These are phyloP conservation scores for Pelargonium myrrhifolium DNA, from an alignment of 441 rosid species.

Conservation along the genomic window DNA sequence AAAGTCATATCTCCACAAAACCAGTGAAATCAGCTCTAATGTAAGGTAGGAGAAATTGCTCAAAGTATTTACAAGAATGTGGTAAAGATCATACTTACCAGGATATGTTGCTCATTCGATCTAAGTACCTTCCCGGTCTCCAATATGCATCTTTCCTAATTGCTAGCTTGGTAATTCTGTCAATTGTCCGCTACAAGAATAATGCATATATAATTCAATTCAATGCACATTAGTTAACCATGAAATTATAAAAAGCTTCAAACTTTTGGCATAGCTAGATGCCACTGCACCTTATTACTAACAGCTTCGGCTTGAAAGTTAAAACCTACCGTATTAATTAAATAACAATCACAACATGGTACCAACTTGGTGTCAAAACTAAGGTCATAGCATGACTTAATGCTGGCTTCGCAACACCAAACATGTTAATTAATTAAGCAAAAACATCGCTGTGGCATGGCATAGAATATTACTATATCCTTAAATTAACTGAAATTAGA, in stretches of 20 bases:
- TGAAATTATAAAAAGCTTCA: background rate
- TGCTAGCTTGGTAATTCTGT: conserved; percentile 1
- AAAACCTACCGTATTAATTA: background rate
- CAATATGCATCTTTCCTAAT: conserved; percentile 22
- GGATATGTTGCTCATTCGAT: background rate
- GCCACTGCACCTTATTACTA: background rate
- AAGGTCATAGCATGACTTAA: too few relatives aligned
- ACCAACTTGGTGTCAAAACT: too few relatives aligned
- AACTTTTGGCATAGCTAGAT: background rate
- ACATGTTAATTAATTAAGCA: background rate
- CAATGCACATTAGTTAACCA: background rate
- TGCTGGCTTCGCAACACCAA: background rate
- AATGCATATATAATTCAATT: background rate
- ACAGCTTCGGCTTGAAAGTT: background rate
- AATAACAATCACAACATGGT: background rate
- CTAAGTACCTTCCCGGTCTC: background rate
- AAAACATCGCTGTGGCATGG: background rate
- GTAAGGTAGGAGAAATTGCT: background rate
- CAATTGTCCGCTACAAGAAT: background rate
- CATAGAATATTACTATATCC: background rate
- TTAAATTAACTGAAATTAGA: background rate
- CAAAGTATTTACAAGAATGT: background rate
- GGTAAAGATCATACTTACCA: background rate
- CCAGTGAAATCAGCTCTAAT: too few relatives aligned
- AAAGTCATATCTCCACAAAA: too few relatives aligned